Base-by-base conservation (phyloP, 1,284 basidiomycete species). In the Ceratobasidium sp. region DNA sequence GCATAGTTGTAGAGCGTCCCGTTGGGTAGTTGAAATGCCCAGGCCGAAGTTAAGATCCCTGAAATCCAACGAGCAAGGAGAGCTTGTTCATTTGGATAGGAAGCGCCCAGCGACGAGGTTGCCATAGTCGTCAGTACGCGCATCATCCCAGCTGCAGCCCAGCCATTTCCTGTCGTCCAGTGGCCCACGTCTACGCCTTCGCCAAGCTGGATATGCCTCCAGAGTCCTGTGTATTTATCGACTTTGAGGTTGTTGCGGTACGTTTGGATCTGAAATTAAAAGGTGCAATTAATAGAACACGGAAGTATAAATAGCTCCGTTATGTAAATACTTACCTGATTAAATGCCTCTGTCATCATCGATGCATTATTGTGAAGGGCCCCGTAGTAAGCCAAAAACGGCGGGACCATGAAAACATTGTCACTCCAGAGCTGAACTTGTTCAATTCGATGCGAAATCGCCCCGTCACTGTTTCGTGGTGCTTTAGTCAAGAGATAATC, bases 381-480 rank as follows among this genome's bases (percentile, higher is more conserved):
- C 50, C 46, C 53, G 50, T 67, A 72, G 71, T 83, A 85, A 0
- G 85, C 85, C 2, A 86, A 75, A 75, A 85, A 86, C 0, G 86
- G 85, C 4, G 84, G 84, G 3, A 82, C 84, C 85, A 87, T 87
- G 74, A 82, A 86, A 0, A 85, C 77, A 71, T 77, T 80, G 74
- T 87, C 85, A 23, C 83, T 79, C 85, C 85, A 79, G 19, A 77
- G 73, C 70, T 86, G 76, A 19, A 70, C 41, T 64, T 30, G 71
- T 33, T 77, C 76, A 2, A 74, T 74, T 14, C 83, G 79, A 69
- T 84, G 83, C 1, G 83, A 84, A 41, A 85, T 84, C 0, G 83
- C 84, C 3, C 82, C 83, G 58, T 84, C 82, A 27, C 71, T 75
- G 53, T 77, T 81, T 23, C 82, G 77, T 0, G 83, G 83, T 0